Evolutionary conservation across 371 early-diverging fungal genomes (phyloP), one percentile per base, ranked within the genome.

Genomic region (Gilbertella persicaria): DNA sequence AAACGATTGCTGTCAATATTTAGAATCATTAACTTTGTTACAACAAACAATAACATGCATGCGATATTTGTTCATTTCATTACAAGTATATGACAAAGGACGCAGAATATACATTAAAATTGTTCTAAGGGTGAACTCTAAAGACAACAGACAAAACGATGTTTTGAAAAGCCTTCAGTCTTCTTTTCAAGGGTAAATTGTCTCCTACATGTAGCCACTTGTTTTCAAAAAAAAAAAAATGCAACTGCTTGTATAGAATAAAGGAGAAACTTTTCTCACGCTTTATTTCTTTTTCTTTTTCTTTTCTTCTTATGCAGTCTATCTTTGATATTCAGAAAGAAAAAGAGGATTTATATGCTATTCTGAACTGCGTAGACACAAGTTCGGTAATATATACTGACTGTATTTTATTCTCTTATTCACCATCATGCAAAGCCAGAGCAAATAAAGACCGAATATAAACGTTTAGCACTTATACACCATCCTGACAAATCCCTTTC

Each of bases 381-480:
- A 58, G 54, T 40, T 53, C 64, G 6, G 64, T 64, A 64, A 43
- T 49, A 5, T 7, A 12, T 9, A 9, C 2, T 6, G 17, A n/a
- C n/a, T n/a, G 13, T 21, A 9, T n/a, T 4, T 19, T 13, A 19
- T 20, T 13, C n/a, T 12, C n/a, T 33, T 13, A 46, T 37, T 36
- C 36, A 19, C 9, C 14, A 41, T 17, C 10, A 14, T 5, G 16
- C 13, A 9, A 55, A 62, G 62, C 28, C 47, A 14, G 62, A 62
- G n/a, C 62, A 66, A 40, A 66, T 66, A 25, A 53, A 54, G 26
- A 51, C 62, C 25, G 67, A 66, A 51, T 66, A 66, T 26, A 57
- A 62, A 24, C 42, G 53, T 14, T 51, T 66, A 24, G 67, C 55
- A 23, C 41, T 66, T 10, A 36, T 35, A 19, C 44, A 62, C 52